Percentiles rank a stretch among this genome's conserved stretches.
These are phyloP conservation scores for Corymbia citriodora DNA, from an alignment of 441 rosid genomes.

Conservation along the genomic window DNA sequence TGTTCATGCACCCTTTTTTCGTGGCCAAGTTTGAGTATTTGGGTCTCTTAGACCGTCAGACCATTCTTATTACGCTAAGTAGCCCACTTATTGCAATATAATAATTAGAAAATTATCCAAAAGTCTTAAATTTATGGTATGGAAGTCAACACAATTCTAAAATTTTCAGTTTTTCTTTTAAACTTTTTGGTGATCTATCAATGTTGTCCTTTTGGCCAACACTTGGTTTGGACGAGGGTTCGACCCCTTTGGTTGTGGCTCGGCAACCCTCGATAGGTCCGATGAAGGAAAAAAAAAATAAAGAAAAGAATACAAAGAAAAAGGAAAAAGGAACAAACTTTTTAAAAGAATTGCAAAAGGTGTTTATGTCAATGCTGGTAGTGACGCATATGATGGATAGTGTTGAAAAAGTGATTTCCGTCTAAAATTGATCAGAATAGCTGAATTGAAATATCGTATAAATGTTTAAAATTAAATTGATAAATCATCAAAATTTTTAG, in stretches of 20 bases:
- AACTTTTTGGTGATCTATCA: too few species aligned
- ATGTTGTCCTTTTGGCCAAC: too few species aligned
- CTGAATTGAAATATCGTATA: rapidly evolving
- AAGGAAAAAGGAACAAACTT: too few species aligned
- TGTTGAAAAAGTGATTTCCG: rapidly evolving
- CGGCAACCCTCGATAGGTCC: too few species aligned
- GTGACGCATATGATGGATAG: too few species aligned
- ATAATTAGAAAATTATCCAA: not conserved
- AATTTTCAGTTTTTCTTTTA: too few species aligned
- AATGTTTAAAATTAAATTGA: not conserved
- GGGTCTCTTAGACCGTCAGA: not conserved
- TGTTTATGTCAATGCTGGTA: too few species aligned
- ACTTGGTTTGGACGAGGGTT: too few species aligned
- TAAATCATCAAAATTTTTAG: not conserved
- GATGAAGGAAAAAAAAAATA: not conserved
- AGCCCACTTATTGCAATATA: not conserved
- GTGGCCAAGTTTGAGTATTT: not conserved
- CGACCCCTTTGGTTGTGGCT: too few species aligned
- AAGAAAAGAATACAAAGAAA: too few species aligned
- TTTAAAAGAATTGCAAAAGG: too few species aligned
- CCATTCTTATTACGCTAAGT: not conserved
- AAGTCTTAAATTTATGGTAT: not conserved
- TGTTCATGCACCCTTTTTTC: not conserved
- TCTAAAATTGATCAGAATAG: not conserved
- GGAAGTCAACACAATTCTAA: rapidly evolving